Conservation (phyloP, 225 moss, liverwort and hornwort genomes). For the Marchantia polymorpha region DNA sequence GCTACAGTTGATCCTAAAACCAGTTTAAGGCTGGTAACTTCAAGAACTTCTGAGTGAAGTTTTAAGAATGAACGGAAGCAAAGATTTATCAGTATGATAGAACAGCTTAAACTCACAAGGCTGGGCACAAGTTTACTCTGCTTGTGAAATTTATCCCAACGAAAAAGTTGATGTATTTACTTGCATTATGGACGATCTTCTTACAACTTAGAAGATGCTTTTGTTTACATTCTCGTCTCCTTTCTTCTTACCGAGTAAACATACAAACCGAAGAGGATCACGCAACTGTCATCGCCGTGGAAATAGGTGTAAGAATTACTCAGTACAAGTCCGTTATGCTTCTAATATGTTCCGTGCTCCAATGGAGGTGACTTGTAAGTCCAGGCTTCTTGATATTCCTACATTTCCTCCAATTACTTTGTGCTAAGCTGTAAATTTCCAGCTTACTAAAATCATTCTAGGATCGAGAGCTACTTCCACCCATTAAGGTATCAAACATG, state of each 20-base stretch:
- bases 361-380: neutral
- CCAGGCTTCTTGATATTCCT: neutral
- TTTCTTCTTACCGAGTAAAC: neutral
- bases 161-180: too few species aligned
- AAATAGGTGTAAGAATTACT: neutral
- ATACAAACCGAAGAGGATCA: neutral
- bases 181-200: too few species aligned
- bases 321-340: neutral
- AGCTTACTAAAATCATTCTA: neutral
- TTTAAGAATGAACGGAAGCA: too few species aligned
- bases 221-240: neutral
- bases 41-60: neutral
- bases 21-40: neutral
- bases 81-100: too few species aligned
- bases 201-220: neutral
- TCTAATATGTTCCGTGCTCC: neutral
- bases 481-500: neutral
- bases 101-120: neutral
- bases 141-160: neutral
- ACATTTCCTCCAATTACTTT: neutral
- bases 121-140: neutral
- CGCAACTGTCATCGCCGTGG: neutral
- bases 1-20: neutral
- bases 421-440: neutral
- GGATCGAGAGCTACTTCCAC: neutral